These are phyloP conservation scores for Apiotrichum laibachii DNA, from an alignment of 1,284 basidiomycete genomes.

Conservation along the genomic window DNA sequence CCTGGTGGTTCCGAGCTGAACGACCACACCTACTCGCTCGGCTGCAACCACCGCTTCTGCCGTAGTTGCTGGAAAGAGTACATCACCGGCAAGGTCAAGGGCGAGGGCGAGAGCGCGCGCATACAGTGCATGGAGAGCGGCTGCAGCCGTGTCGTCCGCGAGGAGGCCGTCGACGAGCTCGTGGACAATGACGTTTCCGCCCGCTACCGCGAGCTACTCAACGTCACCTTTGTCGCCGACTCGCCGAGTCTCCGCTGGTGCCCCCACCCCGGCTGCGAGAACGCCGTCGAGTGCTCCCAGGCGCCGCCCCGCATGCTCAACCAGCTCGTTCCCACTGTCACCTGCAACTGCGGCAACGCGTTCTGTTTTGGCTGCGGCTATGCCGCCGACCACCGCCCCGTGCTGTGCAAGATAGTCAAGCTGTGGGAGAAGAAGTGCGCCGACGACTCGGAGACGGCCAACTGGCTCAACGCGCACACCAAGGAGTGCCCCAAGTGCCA, in stretches of 20 bases:
- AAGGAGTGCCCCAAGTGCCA: slow-evolving; percentile 95
- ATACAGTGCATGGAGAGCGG: slow-evolving; percentile 92
- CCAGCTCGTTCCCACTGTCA: slow-evolving; percentile 82
- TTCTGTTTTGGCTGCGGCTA: slow-evolving; percentile 91
- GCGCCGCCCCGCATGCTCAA: slow-evolving; percentile 70
- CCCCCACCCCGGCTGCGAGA: slow-evolving; percentile 67
- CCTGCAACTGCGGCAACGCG: slow-evolving; percentile 67
- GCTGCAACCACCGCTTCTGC: slow-evolving; percentile 81
- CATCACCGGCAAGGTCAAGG: slow-evolving; percentile 76
- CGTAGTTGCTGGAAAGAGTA: slow-evolving; percentile 84
- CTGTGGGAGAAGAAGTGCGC: slow-evolving; percentile 97
- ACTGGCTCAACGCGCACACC: slow-evolving; percentile 99
- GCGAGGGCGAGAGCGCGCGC: slow-evolving; percentile 76
- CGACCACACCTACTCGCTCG: slow-evolving; percentile 60
- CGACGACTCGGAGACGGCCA: slow-evolving; percentile 96
- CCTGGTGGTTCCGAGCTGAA: slow-evolving; percentile 55
- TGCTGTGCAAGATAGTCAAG: slow-evolving; percentile 82
- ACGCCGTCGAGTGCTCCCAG: slow-evolving; percentile 84
- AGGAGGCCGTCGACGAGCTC: slow-evolving; percentile 54
- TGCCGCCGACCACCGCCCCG: slow-evolving; percentile 83
- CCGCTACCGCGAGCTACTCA: slow-evolving; percentile 77
- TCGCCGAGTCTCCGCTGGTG: slow-evolving; percentile 86
- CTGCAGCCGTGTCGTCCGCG: slow-evolving; percentile 70
- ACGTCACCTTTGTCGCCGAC: slow-evolving; percentile 86
- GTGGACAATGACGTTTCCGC: slow-evolving; percentile 50